Conservation (phyloP, 495 filamentous ascomycete genomes). For the Lasiosphaeriaceae sp. region DNA sequence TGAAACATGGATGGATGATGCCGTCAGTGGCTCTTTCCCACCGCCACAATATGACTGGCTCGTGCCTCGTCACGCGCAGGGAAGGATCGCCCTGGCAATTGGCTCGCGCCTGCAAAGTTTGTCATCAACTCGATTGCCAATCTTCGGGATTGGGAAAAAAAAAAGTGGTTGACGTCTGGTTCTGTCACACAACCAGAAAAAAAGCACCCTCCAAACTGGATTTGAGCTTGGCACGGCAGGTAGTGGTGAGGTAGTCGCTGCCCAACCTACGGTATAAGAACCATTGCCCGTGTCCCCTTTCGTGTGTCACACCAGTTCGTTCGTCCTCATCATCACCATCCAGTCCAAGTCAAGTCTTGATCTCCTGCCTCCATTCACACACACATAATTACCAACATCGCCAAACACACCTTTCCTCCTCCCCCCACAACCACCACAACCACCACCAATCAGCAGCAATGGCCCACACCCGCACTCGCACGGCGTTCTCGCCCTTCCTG, state of each 20-base stretch:
- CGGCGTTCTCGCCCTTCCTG: conserved; percentile 20
- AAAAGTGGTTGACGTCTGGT: not conserved
- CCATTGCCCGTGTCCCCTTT: not conserved
- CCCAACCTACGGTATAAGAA: not conserved
- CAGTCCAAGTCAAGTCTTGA: not conserved
- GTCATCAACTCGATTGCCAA: not conserved
- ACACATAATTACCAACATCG: not conserved
- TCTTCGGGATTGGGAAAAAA: not conserved
- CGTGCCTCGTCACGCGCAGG: too few relatives aligned
- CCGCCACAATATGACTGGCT: not conserved
- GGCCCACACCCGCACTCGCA: not conserved
- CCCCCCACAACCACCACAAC: not conserved
- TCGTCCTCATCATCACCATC: not conserved
- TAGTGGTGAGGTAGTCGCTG: not conserved
- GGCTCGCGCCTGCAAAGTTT: not conserved
- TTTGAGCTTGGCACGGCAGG: not conserved
- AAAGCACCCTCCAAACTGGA: not conserved
- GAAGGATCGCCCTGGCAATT: not conserved
- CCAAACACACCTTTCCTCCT: not conserved
- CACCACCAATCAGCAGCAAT: not conserved
- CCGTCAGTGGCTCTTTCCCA: not conserved
- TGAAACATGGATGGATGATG: not conserved
- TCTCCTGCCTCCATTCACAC: not conserved
- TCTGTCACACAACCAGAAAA: not conserved
- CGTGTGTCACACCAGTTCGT: not conserved